phyloP scores from a whole-genome alignment of 2,329 filamentous ascomycete genomes.

The Kalmusia sp. region DNA sequence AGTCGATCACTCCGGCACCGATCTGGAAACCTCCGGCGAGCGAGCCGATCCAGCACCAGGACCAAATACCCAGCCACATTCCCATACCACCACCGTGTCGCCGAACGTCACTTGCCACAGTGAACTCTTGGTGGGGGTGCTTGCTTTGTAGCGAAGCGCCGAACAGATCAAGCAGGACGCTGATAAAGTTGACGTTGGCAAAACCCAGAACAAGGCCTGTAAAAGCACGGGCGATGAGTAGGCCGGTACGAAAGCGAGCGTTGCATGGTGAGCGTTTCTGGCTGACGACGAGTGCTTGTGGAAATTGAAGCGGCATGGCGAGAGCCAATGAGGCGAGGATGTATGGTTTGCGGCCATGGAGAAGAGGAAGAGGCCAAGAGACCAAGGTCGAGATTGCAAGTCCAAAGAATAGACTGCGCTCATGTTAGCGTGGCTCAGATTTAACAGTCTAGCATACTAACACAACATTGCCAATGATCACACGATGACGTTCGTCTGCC shows the following conservation, averaged over 20 bases:
- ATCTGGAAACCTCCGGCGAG: constrained; percentile 75
- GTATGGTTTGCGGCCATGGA: constrained; percentile 81
- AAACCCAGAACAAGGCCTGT: constrained; percentile 76
- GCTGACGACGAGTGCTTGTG: constrained; percentile 73
- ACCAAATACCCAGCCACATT: constrained; percentile 70
- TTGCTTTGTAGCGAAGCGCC: constrained; percentile 76
- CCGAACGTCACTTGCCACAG: constrained; percentile 71
- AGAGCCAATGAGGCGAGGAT: constrained; percentile 72
- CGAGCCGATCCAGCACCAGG: constrained; percentile 77
- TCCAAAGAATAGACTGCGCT: constrained; percentile 66
- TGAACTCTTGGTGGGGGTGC: constrained; percentile 75
- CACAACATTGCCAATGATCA: constrained; percentile 76
- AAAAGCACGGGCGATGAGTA: constrained; percentile 69
- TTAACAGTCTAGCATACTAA: too few relatives aligned
- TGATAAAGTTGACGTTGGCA: constrained; percentile 78
- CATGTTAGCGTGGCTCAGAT: constrained; percentile 3
- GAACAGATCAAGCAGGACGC: constrained; percentile 75
- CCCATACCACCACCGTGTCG: constrained; percentile 80
- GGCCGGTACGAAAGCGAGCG: constrained; percentile 62
- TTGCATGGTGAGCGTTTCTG: constrained; percentile 63
- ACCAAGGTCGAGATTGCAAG: constrained; percentile 74
- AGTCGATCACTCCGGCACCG: constrained; percentile 72
- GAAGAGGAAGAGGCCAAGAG: constrained; percentile 75
- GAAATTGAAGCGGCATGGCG: constrained; percentile 76
- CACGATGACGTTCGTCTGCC: constrained; percentile 70